These are phyloP conservation scores for Gossypium gossypioides DNA, from an alignment of 441 rosid genomes.

Conservation along the genomic window DNA sequence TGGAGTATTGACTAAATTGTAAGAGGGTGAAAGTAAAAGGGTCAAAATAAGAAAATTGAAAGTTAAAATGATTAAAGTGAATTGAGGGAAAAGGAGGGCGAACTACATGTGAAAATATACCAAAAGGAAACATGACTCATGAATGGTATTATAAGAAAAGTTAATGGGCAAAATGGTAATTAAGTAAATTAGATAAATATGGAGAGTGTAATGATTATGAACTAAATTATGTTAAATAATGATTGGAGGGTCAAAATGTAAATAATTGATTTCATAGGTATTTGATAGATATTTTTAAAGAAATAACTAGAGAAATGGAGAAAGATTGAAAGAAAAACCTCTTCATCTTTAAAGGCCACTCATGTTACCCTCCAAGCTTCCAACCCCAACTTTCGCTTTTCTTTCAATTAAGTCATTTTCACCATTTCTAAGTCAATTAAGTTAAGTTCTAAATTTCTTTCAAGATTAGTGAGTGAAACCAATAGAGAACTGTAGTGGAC, in stretches of 20 bases:
- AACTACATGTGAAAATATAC: neutral
- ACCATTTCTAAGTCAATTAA: neutral
- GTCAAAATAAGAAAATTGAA: neutral
- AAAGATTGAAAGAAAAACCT: neutral
- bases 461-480: neutral
- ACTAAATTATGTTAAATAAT: neutral
- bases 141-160: neutral
- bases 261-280: neutral
- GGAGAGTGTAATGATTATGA: neutral
- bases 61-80: neutral
- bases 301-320: neutral
- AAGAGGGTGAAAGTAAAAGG: neutral
- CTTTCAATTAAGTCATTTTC: neutral
- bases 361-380: neutral
- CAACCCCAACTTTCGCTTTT: neutral
- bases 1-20: neutral
- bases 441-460: neutral
- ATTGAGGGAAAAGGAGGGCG: neutral
- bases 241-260: neutral
- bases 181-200: neutral
- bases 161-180: neutral
- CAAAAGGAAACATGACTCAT: neutral
- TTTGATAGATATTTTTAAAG: neutral
- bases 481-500: neutral
- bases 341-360: neutral